These are phyloP conservation scores for Phoma sp. DNA, from an alignment of 2,329 filamentous ascomycete genomes.

Conservation along the genomic window DNA sequence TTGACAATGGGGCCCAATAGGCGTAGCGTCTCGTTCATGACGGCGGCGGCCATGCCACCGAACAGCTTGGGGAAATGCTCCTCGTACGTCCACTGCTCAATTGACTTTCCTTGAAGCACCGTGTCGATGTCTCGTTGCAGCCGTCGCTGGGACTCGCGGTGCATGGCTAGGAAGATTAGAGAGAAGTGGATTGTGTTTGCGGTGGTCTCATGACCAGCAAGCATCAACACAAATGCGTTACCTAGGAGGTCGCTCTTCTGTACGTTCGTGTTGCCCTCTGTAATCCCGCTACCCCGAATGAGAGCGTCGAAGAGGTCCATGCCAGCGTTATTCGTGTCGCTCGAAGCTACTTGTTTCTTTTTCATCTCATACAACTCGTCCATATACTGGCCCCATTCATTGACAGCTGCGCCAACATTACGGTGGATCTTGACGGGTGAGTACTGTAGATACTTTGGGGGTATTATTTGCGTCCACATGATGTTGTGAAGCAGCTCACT, in stretches of 20 bases:
- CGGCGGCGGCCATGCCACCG: conserved; percentile 72
- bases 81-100: conserved; percentile 74
- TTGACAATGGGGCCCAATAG: conserved; percentile 72
- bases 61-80: conserved; percentile 68
- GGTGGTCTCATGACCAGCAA: conserved; percentile 82
- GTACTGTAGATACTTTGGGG: conserved; percentile 61
- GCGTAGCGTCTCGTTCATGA: conserved; percentile 79
- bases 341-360: conserved; percentile 51
- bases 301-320: conserved; percentile 63
- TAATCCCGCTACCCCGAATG: conserved; percentile 44
- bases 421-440: conserved; percentile 56
- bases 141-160: conserved; percentile 66
- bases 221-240: conserved; percentile 67
- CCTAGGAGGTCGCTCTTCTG: conserved; percentile 67
- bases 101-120: conserved; percentile 65
- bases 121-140: conserved; percentile 73
- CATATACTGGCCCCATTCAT: conserved; percentile 73
- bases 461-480: conserved; percentile 65
- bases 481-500: conserved; percentile 68
- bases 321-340: conserved; percentile 45
- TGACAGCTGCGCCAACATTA: conserved; percentile 60
- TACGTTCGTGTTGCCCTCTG: conserved; percentile 40
- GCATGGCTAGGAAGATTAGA: conserved; percentile 70
- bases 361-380: conserved; percentile 70
- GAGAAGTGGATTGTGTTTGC: conserved; percentile 77